Base-by-base conservation (phyloP, 2,329 filamentous ascomycete species). In the Aschersonia sp. region DNA sequence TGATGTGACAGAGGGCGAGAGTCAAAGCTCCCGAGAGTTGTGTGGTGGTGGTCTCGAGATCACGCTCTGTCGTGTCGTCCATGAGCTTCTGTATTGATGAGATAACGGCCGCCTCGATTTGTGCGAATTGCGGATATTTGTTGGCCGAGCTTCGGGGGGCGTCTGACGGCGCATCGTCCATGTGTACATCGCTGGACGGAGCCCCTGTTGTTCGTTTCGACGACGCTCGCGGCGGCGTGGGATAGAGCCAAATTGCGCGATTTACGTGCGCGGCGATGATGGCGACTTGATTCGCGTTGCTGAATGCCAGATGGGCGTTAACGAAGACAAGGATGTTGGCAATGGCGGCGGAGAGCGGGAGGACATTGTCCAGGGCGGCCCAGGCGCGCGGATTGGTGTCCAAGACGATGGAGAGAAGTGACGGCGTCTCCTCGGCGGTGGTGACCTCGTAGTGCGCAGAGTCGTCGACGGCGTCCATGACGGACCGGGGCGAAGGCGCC, bases 361-460 rank as follows among this genome's bases (percentile, higher is more conserved):
- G 80, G 32, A 77, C 78, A 49, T 79, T 68, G 51, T 82, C 73
- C 43, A 97, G 77, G 51, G 86, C 74, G 5, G 86, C 81, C 92
- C 92, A 95, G 57, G 92, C 89, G 57, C 89, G 85, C 2, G 92
- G 92, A 63, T 98, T 98, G 30, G 91, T 96, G 70, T 98, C 92
- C 69, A 98, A 77, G 59, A 98, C 75, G 58, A 98, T 82, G 55
- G 88, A 84, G 47, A 96, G 80, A 38, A 98, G 81, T 10, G 91
- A 94, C 1, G 92, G 87, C 4, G 75, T 69, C 52, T 78, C 75
- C 48, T 72, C 74, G 46, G 66, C 71, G 43, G 69, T 67, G 53
- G 68, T 68, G 57, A 72, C 68, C 63, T 77, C 73, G 63, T 79
- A 79, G 65, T 80, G 77, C 50, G 76, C 73, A 47, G 77, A 79